Percentiles rank a stretch among this genome's conserved stretches.
phyloP scores from a whole-genome alignment of 2,329 filamentous ascomycete genomes.

The Verticillium dahliae region DNA sequence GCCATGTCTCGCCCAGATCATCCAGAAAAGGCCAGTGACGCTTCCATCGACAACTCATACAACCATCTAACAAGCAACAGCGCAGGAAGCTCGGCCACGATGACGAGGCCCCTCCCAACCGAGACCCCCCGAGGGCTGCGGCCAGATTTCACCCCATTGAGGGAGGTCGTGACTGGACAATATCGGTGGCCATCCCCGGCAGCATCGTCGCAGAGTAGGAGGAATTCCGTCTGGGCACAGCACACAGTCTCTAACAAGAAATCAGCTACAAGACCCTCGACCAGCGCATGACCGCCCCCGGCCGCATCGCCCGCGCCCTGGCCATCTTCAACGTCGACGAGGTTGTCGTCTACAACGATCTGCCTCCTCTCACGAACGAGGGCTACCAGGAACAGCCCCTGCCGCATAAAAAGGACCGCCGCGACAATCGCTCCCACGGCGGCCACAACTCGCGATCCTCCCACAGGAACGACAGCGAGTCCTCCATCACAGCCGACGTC shows the following conservation, averaged over 20 bases:
- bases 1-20: constrained; percentile 3
- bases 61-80: constrained; percentile 21
- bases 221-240: neutral
- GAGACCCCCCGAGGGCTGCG: constrained; percentile 51
- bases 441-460: neutral
- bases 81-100: constrained; percentile 41
- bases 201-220: constrained; percentile 69
- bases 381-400: neutral
- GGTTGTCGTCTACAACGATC: constrained; percentile 74
- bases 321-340: constrained; percentile 83
- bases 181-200: constrained; percentile 72
- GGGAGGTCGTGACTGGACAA: constrained; percentile 62
- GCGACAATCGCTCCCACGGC: neutral
- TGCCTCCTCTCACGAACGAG: neutral
- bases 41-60: neutral
- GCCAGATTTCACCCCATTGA: constrained; percentile 59
- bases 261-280: constrained; percentile 64
- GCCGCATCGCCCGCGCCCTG: constrained; percentile 72
- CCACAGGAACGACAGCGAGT: neutral
- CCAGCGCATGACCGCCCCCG: constrained; percentile 65
- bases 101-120: constrained; percentile 21
- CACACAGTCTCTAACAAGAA: neutral
- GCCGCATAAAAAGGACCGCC: neutral
- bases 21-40: constrained; percentile 11
- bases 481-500: constrained; percentile 53